Evolutionary conservation across 495 filamentous ascomycete genomes (phyloP), one percentile per base, ranked within the genome.

Genomic region (Aspergillus sclerotiicarbonarius): DNA sequence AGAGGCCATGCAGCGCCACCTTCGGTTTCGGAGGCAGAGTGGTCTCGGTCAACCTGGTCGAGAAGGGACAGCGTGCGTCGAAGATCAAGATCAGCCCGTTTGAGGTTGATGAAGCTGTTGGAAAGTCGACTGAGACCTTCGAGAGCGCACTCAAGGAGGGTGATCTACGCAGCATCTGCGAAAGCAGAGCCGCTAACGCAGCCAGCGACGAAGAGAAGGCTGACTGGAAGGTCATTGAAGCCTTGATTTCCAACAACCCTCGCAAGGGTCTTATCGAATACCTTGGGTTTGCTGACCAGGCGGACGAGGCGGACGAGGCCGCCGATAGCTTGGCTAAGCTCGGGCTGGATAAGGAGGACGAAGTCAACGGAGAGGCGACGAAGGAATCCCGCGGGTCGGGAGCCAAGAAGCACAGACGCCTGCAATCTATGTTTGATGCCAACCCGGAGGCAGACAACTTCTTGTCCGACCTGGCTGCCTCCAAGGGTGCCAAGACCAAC

Each of bases 11-110:
- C 53, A 88, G 90, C 60, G 93, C 87, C 19, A 90, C 92, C 0
- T 99, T 99, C 74, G 94, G 92, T 5, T 99, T 97, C 71, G 94
- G 94, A 51, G 94, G 94, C 31, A 94, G 96, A 74, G 78, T 99
- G 1, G 83, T 97, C 19, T 90, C 84, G 47, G 87, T 98, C 62
- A 82, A 82, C 52, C 79, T 87, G 57, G 65, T 76, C 4, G 80
- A 84, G 19, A 72, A 82, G 60, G 84, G 80, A 13, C 81, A 87
- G 37, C 77, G 85, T 54, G 83, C 82, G 10, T 96, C 92, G 2
- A 91, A 84, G 67, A 80, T 98, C 49, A 84, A 83, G 64, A 92
- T 99, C 52, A 90, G 88, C 0, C 83, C 82, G 12, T 96, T 96
- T 68, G 88, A 90, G n/a, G 85, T 93, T 13, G 94, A 98, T 71